Evolutionary conservation across 2,329 filamentous ascomycete species (phyloP), one percentile per base, ranked within the genome.

Genomic region (Teratosphaeria zuluensis): DNA sequence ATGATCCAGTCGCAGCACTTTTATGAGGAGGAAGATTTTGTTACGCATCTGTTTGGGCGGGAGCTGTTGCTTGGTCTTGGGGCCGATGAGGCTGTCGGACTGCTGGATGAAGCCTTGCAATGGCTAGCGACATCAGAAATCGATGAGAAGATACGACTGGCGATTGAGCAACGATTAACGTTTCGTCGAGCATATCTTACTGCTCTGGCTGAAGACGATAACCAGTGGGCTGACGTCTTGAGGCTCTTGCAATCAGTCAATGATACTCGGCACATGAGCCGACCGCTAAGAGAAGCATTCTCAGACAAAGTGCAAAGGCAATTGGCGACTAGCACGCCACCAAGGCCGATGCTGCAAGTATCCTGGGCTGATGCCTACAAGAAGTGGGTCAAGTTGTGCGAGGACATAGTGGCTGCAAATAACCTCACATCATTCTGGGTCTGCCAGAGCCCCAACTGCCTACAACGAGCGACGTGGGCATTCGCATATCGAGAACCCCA

Each of bases 1-100:
- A 83, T 85, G 53, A 87, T 97, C 62, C 86, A 84, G 57, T 80
- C 81, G n/a, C 89, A 96, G 71, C 87, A 95, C 65, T 96, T 87
- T 70, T 97, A 92, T 67, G 94, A 99, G 86, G 94, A 99, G 75
- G 94, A 99, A 74, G 94, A 99, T 69, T 96, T 99, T 70, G 90
- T 95, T 21, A 92, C 90, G 6, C 91, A 95, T 72, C 88, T 92
- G 0, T 97, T 94, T 70, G 88, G 91, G 65, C 84, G 92, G 42
- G 84, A 84, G 12, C 77, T 99, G 0, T 79, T 97, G 6, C 83
- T 85, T 30, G 75, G 80, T 14, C 79, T 92, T 59, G 77, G 82
- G 16, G 73, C 79, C 2, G 75, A 78, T 4, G 77, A 81, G n/a
- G 79, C 90, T 28, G 75, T 80, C 51, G 72, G 76, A 8, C 71